A percentile compares a stretch with the other conserved stretches of the same genome.
Conservation (phyloP, 331 rosid species). For the Cydonia oblonga region DNA sequence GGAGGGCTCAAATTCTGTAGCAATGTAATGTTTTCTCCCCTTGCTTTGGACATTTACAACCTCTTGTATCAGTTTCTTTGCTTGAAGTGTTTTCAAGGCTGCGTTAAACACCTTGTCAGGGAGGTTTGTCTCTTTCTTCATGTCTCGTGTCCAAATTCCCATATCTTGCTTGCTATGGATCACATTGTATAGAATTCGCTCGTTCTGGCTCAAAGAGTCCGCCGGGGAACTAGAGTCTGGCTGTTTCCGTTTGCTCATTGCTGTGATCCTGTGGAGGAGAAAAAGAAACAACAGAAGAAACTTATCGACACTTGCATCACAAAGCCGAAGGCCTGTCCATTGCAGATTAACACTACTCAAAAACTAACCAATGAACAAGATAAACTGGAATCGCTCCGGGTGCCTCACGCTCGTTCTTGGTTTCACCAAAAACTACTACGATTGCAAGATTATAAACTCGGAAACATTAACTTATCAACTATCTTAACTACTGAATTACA, state of each 20-base stretch:
- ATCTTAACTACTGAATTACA: no score
- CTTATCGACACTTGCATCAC: no score
- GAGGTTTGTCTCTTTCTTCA: slow-evolving; percentile 41
- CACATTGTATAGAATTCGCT: slow-evolving; percentile 31
- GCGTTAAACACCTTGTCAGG: slow-evolving; percentile 29
- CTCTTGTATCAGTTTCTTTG: slow-evolving; percentile 51
- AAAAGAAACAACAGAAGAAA: no score
- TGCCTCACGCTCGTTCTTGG: no score
- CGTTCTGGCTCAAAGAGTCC: slow-evolving; percentile 33
- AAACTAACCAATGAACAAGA: no score
- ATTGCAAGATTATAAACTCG: no score
- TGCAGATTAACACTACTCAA: no score
- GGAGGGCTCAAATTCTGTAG: slow-evolving; percentile 58
- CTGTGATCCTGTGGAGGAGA: no score
- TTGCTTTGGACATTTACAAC: slow-evolving; percentile 46
- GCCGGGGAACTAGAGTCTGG: slow-evolving; percentile 19
- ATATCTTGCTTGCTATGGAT: slow-evolving; percentile 41
- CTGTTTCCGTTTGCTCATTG: slow-evolving; percentile 30
- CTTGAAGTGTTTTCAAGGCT: slow-evolving; percentile 35
- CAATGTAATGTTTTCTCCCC: slow-evolving; percentile 61
- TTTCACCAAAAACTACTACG: no score
- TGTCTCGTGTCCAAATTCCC: slow-evolving; percentile 54
- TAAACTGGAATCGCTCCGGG: no score
- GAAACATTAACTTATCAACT: no score
- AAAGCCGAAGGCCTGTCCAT: no score